Percentiles rank a stretch among this genome's conserved stretches.
Evolutionary conservation across 2,329 filamentous ascomycete species (phyloP).

Genomic region (Hypoxylon sp.): DNA sequence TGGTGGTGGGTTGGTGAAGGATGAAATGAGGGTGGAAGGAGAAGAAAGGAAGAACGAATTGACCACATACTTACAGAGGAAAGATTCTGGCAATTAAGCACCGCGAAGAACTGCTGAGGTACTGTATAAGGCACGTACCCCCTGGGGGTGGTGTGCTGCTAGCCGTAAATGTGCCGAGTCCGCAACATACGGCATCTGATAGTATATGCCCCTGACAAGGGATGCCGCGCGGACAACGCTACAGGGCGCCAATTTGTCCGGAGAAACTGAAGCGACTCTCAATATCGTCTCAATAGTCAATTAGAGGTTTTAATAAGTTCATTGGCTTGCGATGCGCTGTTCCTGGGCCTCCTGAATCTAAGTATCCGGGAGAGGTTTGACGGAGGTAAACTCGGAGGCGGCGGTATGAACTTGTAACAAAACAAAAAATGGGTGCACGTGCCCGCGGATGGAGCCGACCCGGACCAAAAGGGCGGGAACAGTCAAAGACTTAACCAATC

Average conservation of each 20-base stretch:
- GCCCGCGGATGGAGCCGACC: neutral
- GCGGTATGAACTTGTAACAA: conserved; percentile 9
- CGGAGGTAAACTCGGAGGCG: conserved; percentile 7
- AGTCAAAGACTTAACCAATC: conserved; percentile 27
- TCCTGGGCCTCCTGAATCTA: conserved; percentile 23
- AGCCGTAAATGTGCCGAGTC: conserved; percentile 15
- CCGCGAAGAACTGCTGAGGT: neutral
- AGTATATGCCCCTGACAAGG: conserved; percentile 12
- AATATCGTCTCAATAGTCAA: neutral
- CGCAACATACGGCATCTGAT: conserved; percentile 15
- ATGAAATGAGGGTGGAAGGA: neutral
- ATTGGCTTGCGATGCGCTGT: conserved; percentile 6
- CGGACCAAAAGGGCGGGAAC: too few species aligned
- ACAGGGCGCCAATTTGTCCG: neutral
- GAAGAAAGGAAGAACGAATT: conserved; percentile 2
- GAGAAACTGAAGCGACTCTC: conserved; percentile 13
- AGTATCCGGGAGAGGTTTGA: conserved; percentile 18
- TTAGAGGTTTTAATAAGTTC: neutral
- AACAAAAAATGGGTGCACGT: conserved; percentile 2
- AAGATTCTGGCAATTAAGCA: neutral
- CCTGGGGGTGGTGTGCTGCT: neutral
- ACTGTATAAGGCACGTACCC: neutral
- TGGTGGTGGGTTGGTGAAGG: conserved; percentile 11
- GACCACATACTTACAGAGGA: conserved; percentile 35
- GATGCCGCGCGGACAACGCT: conserved; percentile 7